Evolutionary conservation across 768 basidiomycete genomes (phyloP).

Genomic region (Boletales sp.): DNA sequence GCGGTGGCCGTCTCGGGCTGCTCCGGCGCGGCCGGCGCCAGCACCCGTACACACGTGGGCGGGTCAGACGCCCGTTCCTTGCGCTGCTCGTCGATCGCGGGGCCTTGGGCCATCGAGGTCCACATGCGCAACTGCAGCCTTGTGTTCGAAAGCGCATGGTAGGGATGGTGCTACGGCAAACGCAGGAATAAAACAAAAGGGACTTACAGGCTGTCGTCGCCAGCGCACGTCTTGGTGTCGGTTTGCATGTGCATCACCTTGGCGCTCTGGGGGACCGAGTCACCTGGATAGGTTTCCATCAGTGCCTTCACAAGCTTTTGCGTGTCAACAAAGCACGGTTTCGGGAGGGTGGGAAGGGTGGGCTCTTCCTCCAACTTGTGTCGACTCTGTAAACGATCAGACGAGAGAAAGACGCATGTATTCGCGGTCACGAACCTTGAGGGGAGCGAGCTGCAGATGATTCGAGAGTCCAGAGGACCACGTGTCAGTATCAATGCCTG

Average conservation of each 20-base stretch:
- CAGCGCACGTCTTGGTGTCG: slow-evolving; percentile 42
- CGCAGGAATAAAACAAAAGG: not conserved
- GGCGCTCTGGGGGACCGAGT: slow-evolving; percentile 30
- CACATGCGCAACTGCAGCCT: slow-evolving; percentile 44
- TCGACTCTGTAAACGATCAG: slow-evolving; percentile 10
- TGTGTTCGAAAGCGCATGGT: not conserved
- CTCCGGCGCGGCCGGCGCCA: slow-evolving; percentile 10
- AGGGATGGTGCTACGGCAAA: not conserved
- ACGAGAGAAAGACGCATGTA: not conserved
- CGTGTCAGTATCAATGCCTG: slow-evolving; percentile 38
- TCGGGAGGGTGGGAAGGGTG: slow-evolving; percentile 2
- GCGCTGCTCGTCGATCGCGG: slow-evolving; percentile 45
- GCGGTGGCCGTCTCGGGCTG: not conserved
- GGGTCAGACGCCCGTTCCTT: slow-evolving; percentile 12
- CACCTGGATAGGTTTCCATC: slow-evolving; percentile 32
- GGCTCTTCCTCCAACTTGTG: not conserved
- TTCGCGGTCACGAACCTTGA: slow-evolving; percentile 1
- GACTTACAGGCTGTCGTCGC: slow-evolving; percentile 49
- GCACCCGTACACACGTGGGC: slow-evolving; percentile 9
- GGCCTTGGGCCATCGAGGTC: slow-evolving; percentile 44
- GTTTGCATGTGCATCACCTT: slow-evolving; percentile 31
- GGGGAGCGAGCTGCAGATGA: slow-evolving; percentile 9
- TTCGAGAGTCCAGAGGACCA: slow-evolving; percentile 40
- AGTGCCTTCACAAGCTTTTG: slow-evolving; percentile 36
- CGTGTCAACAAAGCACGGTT: slow-evolving; percentile 41